phyloP scores from a whole-genome alignment of 495 filamentous ascomycete species.

The Tricharina praecox region DNA sequence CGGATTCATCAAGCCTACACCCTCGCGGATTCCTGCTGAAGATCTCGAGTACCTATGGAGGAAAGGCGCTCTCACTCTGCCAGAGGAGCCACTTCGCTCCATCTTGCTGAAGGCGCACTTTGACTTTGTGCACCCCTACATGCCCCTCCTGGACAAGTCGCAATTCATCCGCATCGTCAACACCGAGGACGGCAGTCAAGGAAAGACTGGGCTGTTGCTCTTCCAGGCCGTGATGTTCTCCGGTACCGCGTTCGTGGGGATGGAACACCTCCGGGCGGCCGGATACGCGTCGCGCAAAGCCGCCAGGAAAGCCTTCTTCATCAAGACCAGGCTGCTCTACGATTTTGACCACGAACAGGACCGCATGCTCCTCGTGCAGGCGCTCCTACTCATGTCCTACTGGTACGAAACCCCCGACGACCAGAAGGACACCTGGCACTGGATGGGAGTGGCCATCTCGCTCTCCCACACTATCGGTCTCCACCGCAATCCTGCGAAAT shows the following conservation, averaged over 20 bases:
- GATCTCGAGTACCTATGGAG: conserved; percentile 57
- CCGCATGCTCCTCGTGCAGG: conserved; percentile 66
- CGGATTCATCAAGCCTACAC: conserved; percentile 56
- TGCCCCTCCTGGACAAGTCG: conserved; percentile 67
- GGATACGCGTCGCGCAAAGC: conserved; percentile 54
- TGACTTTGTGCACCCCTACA: conserved; percentile 74
- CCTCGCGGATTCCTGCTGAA: conserved; percentile 47
- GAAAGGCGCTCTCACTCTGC: conserved; percentile 61
- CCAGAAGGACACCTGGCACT: conserved; percentile 82
- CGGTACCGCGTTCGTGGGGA: conserved; percentile 59
- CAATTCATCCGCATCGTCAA: conserved; percentile 53
- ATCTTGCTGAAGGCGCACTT: conserved; percentile 59
- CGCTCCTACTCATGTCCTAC: conserved; percentile 69
- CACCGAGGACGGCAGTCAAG: conserved; percentile 44
- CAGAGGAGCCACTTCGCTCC: conserved; percentile 47
- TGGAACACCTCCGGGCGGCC: conserved; percentile 46
- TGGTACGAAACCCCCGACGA: conserved; percentile 85
- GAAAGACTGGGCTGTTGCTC: conserved; percentile 55
- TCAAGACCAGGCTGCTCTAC: conserved; percentile 59
- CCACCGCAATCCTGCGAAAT: conserved; percentile 61
- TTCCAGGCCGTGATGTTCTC: conserved; percentile 76
- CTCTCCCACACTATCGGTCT: conserved; percentile 70
- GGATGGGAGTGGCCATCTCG: conserved; percentile 77
- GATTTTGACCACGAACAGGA: conserved; percentile 77
- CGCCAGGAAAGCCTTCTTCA: conserved; percentile 64